Conservation (phyloP, 148 eudicot species). For the Arctostaphylos glauca region DNA sequence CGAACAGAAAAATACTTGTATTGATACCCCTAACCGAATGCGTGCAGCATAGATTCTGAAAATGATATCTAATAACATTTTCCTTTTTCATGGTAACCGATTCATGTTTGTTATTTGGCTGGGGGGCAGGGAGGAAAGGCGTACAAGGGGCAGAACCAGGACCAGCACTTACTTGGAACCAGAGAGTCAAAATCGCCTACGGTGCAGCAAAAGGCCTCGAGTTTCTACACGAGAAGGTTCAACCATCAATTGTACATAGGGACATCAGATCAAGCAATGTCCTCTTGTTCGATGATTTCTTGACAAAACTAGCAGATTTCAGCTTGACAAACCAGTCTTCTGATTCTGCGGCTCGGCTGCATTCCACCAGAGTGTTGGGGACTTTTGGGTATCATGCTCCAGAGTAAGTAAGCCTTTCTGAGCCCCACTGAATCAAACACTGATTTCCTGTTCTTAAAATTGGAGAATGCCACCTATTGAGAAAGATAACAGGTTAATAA, state of each 20-base stretch:
- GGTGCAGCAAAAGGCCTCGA: constrained; percentile 72
- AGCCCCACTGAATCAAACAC: not conserved
- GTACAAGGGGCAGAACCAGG: constrained; percentile 70
- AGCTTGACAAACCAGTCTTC: constrained; percentile 58
- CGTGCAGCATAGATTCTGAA: too few relatives aligned
- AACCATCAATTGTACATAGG: constrained; percentile 60
- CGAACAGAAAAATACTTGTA: too few relatives aligned
- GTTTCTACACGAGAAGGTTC: constrained; percentile 62
- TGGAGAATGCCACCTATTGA: not conserved
- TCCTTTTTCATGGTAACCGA: not conserved
- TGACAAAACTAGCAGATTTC: constrained; percentile 61
- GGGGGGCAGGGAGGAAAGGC: constrained; percentile 52
- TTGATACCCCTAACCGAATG: too few relatives aligned
- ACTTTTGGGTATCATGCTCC: constrained; percentile 79
- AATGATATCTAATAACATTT: not conserved
- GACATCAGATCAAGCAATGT: constrained; percentile 70
- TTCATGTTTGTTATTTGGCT: not conserved
- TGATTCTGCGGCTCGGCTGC: constrained; percentile 66
- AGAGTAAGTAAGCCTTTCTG: constrained; percentile 50
- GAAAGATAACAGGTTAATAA: not conserved
- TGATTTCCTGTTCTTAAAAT: not conserved
- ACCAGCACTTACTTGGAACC: constrained; percentile 52
- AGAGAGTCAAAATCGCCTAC: constrained; percentile 58
- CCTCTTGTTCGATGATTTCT: constrained; percentile 50
- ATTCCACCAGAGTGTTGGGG: constrained; percentile 68